Base-by-base conservation (phyloP, 2,329 filamentous ascomycete species). In the Zopfia rhizophila region DNA sequence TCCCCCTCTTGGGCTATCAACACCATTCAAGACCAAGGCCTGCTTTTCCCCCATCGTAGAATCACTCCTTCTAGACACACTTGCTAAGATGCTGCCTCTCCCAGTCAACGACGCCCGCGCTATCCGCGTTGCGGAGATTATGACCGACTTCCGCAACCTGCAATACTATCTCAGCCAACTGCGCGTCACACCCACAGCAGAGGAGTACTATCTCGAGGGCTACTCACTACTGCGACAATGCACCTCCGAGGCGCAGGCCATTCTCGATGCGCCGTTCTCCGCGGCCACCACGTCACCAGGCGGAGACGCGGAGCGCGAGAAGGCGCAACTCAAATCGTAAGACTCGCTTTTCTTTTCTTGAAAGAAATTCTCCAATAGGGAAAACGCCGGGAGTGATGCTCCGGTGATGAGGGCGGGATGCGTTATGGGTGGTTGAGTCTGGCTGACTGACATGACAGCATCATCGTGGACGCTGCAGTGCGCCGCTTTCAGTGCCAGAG, bases 21-120 rank as follows among this genome's bases (percentile, higher is more conserved):
- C 16, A n/a, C 11, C 17, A 22, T 37, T 19, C 31, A 30, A 8
- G 32, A 5, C 29, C 12, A 14, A n/a, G n/a, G n/a, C n/a, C n/a
- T n/a, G n/a, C 28, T 18, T 41, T 18, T 8, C 18, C 19, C 17
- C 21, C 13, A n/a, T n/a, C 17, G 7, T 18, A 13, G 17, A 13
- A 25, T 16, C 35, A 37, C n/a, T 27, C 18, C 21, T 21, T 22
- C 14, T 14, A 5, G 19, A 12, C n/a, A 14, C 23, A 25, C 6
- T 39, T 47, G 48, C 55, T 65, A 49, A 64, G 35, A 47, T 16
- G 27, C 19, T 22, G 28, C 4, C 13, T 28, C 30, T 29, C 44
- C 12, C 64, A 87, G 84, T 85, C 58, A 87, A 87, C 63, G 78
- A 85, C 64, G 82, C 82, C 47, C 81, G 84, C 61, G 83, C 84